Percentiles rank a stretch among this genome's conserved stretches.
Conservation (phyloP, 441 rosid species). For the Croton laevigatus region DNA sequence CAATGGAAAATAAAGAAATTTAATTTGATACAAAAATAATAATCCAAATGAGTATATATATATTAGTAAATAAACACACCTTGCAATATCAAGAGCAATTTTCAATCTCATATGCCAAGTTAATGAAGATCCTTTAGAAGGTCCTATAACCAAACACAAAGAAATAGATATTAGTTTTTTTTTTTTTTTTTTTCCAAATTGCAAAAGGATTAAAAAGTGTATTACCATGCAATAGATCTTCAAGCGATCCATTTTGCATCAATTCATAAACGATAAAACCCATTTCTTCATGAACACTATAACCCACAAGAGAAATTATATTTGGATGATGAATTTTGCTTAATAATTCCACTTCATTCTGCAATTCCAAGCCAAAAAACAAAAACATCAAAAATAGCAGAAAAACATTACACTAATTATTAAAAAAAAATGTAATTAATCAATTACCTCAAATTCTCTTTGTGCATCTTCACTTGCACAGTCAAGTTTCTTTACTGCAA, state of each 20-base stretch:
- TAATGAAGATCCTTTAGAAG: constrained; percentile 67
- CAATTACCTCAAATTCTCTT: constrained; percentile 66
- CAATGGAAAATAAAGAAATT: constrained; percentile 16
- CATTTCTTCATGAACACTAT: constrained; percentile 48
- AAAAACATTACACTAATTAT: not conserved
- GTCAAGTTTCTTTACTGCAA: constrained; percentile 82
- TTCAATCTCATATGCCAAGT: constrained; percentile 88
- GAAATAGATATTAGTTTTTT: not conserved
- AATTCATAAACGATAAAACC: constrained; percentile 77
- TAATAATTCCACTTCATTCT: constrained; percentile 81
- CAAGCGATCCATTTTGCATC: constrained; percentile 86
- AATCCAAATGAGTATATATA: constrained; percentile 7
- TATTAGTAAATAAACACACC: constrained; percentile 40
- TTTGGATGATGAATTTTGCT: constrained; percentile 76
- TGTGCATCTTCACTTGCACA: constrained; percentile 60
- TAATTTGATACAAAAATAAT: not conserved
- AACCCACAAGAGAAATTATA: constrained; percentile 70
- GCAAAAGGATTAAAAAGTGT: not conserved
- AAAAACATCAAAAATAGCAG: constrained; percentile 2
- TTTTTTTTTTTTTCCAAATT: not conserved
- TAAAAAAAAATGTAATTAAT: not conserved
- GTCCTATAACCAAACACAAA: constrained; percentile 39
- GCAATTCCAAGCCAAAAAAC: constrained; percentile 29
- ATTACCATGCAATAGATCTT: constrained; percentile 83
- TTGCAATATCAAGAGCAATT: constrained; percentile 81